Base-by-base conservation (phyloP, 768 basidiomycete genomes). In the Pleurotus eryngii region DNA sequence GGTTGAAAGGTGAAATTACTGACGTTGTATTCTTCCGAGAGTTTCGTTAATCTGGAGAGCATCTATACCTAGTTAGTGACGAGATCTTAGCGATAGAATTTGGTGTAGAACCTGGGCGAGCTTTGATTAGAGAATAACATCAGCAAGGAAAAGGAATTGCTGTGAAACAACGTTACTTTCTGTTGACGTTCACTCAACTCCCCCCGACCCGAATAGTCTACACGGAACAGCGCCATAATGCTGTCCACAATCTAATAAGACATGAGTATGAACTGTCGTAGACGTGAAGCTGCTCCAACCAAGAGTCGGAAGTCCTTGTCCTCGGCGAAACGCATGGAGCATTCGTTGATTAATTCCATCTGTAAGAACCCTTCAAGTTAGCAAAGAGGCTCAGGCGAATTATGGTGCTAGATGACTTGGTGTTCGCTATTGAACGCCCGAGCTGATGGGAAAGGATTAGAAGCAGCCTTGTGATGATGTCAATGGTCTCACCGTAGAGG, bases 191-290 rank as follows among this genome's bases (percentile, higher is more conserved):
- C 94, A 63, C 93, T 95, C 40, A 97, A 73, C 69, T 97, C 96
- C 27, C 95, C 96, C 76, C 95, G 78, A 18, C 95, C 95, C 3
- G 91, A 92, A 69, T 78, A 98, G 71, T 98, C 95, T 45, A 94
- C 91, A 17, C 94, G 85, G 70, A 98, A 98, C 5, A 96, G 80
- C 26, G 95, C 96, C 92, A 98, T 96, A 59, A 98, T 95, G 64
- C 92, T 95, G 68, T 98, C 96, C 37, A 98, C 83, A 58, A 98
- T 94, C 89, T 96, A 65, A 46, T 42, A 35, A 37, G 24, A 57
- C 27, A 38, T 71, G 42, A 68, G 50, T 49, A 37, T 43, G 12
- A 8, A 37, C 47, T n/a, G 11, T 20, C 50, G 47, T 22, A 39
- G 22, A 20, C 37, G 43, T 58, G 12, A 35, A n/a, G 37, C 38